A percentile compares a stretch with the other conserved stretches of the same genome.
phyloP scores from a whole-genome alignment of 305 asterid species.

The Ilex paraguariensis region DNA sequence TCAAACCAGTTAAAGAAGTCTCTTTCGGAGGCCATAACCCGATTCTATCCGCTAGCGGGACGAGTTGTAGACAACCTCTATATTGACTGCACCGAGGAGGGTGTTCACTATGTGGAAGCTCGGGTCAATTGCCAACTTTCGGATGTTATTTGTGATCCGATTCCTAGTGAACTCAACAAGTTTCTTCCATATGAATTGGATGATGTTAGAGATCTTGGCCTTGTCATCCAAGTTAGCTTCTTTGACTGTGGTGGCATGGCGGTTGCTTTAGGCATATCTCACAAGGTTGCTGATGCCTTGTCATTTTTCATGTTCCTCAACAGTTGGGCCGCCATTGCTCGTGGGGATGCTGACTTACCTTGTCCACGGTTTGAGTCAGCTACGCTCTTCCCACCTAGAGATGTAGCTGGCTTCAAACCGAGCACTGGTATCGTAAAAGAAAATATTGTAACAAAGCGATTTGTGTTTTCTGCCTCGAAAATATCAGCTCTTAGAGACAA shows the following conservation, averaged over 20 bases:
- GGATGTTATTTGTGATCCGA: slow-evolving; percentile 4
- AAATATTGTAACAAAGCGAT: slow-evolving; percentile 1
- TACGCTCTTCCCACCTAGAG: slow-evolving; percentile 3
- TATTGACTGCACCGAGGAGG: slow-evolving; percentile 33
- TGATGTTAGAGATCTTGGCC: slow-evolving; percentile 13
- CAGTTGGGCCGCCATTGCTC: neutral
- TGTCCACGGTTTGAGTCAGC: slow-evolving; percentile 3
- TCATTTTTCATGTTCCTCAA: slow-evolving; percentile 29
- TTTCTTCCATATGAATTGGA: slow-evolving; percentile 23
- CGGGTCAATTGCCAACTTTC: slow-evolving; percentile 17
- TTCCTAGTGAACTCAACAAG: slow-evolving; percentile 16
- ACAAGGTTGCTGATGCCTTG: slow-evolving; percentile 34
- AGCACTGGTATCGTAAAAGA: slow-evolving; percentile 1
- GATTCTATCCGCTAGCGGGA: slow-evolving; percentile 36
- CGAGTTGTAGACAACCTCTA: slow-evolving; percentile 21
- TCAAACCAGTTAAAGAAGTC: slow-evolving; percentile 21
- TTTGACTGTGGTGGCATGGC: slow-evolving; percentile 30
- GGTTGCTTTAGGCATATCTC: slow-evolving; percentile 25
- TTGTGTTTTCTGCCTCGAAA: neutral
- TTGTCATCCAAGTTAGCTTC: slow-evolving; percentile 27
- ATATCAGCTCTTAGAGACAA: slow-evolving; percentile 2
- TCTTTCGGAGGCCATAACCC: slow-evolving; percentile 19
- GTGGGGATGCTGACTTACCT: neutral
- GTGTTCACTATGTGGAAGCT: slow-evolving; percentile 16
- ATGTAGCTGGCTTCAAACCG: neutral